Percentiles rank a stretch among this genome's conserved stretches.
phyloP scores from a whole-genome alignment of 352 stramenopile genomes.

The Phytophthora macrochlamydospora region DNA sequence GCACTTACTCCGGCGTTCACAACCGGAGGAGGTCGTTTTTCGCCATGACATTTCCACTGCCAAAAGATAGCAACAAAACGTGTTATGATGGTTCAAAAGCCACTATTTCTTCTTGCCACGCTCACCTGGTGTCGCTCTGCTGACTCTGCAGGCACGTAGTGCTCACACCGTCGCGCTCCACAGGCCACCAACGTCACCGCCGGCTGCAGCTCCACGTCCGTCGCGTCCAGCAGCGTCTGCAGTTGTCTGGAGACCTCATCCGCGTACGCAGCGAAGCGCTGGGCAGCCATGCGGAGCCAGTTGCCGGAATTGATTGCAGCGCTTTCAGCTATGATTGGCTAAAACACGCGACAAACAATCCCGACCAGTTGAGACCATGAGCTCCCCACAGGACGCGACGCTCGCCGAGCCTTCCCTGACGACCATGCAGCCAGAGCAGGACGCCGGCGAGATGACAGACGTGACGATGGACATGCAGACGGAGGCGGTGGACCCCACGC shows the following conservation, averaged over 20 bases:
- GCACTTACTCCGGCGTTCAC: slow-evolving; percentile 22
- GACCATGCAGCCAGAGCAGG: too few relatives aligned
- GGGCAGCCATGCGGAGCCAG: slow-evolving; percentile 30
- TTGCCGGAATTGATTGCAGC: slow-evolving; percentile 39
- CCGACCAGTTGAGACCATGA: background rate
- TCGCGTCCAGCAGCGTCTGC: slow-evolving; percentile 39
- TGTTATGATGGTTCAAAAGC: too few relatives aligned
- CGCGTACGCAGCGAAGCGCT: slow-evolving; percentile 33
- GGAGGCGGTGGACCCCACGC: background rate
- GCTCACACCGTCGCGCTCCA: slow-evolving; percentile 17
- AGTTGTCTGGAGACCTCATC: slow-evolving; percentile 31
- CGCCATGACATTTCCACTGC: slow-evolving; percentile 36
- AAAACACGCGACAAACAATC: background rate
- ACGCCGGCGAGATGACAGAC: too few relatives aligned
- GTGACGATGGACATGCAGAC: background rate
- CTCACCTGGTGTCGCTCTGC: slow-evolving; percentile 54
- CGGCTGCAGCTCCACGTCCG: slow-evolving; percentile 36
- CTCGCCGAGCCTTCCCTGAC: too few relatives aligned
- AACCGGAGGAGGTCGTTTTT: slow-evolving; percentile 22
- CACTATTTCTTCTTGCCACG: too few relatives aligned
- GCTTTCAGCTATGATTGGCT: slow-evolving; percentile 7
- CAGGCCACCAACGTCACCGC: slow-evolving; percentile 45
- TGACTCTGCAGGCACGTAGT: slow-evolving; percentile 44
- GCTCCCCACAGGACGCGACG: background rate
- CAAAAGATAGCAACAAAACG: background rate